Percentiles rank a stretch among this genome's conserved stretches.
phyloP scores from a whole-genome alignment of 2,329 filamentous ascomycete genomes.

The Didymella glomerata region DNA sequence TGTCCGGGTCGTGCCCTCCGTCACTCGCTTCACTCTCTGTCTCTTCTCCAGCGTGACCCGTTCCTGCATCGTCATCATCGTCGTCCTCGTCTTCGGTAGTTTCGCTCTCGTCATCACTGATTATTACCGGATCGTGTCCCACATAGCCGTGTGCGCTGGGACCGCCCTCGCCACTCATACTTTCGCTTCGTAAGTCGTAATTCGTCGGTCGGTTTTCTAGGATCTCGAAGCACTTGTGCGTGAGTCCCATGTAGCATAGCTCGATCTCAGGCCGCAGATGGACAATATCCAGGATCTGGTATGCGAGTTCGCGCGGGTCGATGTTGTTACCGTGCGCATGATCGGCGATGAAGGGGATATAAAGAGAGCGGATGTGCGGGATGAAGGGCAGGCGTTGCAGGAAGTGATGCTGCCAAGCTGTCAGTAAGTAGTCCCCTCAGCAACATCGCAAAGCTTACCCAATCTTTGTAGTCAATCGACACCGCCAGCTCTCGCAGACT shows the following conservation, averaged over 20 bases:
- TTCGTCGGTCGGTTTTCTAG: conserved; percentile 68
- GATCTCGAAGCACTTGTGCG: conserved; percentile 83
- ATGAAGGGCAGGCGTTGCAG: conserved; percentile 76
- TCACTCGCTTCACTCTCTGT: conserved; percentile 47
- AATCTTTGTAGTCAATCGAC: conserved; percentile 77
- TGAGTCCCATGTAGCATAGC: conserved; percentile 79
- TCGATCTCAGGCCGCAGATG: conserved; percentile 78
- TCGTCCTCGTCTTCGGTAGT: conserved; percentile 58
- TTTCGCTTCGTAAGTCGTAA: conserved; percentile 47
- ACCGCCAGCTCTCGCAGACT: conserved; percentile 75
- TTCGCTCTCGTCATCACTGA: conserved; percentile 51
- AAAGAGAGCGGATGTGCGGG: conserved; percentile 73
- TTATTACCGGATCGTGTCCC: conserved; percentile 43
- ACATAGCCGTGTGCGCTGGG: conserved; percentile 32
- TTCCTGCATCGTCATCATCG: conserved; percentile 60
- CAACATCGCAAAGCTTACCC: conserved; percentile 64
- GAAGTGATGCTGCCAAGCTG: conserved; percentile 71
- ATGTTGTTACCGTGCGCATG: conserved; percentile 63
- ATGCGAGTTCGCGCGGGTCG: conserved; percentile 74
- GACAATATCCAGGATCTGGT: conserved; percentile 81
- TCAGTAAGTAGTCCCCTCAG: conserved; percentile 12
- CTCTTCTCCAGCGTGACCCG: conserved; percentile 54
- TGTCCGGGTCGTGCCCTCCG: conserved; percentile 52
- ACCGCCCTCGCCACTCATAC: conserved; percentile 36
- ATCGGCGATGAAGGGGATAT: conserved; percentile 73